Evolutionary conservation across 2,329 filamentous ascomycete genomes (phyloP).

Genomic region (Trichoderma pleuroti): DNA sequence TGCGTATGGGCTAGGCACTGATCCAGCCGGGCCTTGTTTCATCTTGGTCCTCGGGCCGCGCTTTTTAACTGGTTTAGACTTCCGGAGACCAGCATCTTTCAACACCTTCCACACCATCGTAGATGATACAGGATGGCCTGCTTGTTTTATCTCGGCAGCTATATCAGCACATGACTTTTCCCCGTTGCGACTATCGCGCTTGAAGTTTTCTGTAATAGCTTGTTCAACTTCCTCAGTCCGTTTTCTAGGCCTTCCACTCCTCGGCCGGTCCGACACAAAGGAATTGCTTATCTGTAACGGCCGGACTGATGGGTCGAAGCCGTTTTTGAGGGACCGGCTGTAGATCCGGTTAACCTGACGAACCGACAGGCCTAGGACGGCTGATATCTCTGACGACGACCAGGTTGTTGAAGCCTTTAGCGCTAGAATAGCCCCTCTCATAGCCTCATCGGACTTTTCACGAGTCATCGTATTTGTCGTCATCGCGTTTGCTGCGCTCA

Average conservation of each 20-base stretch:
- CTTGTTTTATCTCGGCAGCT: background rate
- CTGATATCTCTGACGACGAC: background rate
- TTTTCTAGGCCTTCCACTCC: background rate
- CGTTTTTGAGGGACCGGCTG: background rate
- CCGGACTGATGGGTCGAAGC: background rate
- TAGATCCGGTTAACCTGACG: background rate
- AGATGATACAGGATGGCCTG: background rate
- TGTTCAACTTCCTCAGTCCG: background rate
- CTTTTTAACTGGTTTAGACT: background rate
- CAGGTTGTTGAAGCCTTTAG: background rate
- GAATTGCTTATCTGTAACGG: background rate
- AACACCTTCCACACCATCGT: background rate
- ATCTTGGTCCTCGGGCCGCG: background rate
- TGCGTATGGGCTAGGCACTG: background rate
- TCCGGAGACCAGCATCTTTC: background rate
- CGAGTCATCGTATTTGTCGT: background rate
- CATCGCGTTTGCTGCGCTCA: background rate
- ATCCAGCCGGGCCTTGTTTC: background rate
- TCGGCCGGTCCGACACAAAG: background rate
- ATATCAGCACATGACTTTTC: background rate
- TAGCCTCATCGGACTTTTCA: background rate
- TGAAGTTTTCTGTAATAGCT: background rate
- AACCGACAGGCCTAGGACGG: background rate
- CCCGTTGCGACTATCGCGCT: background rate
- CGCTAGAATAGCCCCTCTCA: background rate